Percentiles rank a stretch among this genome's conserved stretches.
Conservation (phyloP, 2,329 filamentous ascomycete species). For the Pezizomycotina sp. region DNA sequence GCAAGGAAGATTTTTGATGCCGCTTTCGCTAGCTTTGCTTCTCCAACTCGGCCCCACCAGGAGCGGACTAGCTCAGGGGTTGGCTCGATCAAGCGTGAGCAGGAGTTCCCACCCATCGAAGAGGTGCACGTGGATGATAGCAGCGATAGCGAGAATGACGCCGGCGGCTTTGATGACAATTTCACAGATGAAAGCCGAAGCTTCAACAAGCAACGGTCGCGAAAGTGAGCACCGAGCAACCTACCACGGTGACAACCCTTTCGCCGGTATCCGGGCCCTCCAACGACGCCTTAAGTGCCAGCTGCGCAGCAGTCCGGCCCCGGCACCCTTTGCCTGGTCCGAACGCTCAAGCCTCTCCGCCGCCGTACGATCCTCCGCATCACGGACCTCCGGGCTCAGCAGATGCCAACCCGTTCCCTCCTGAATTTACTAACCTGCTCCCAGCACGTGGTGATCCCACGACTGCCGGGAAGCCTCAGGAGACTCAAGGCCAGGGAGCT, state of each 20-base stretch:
- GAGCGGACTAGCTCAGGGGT: constrained; percentile 35
- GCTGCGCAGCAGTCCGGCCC: constrained; percentile 26
- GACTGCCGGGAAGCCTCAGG: constrained; percentile 22
- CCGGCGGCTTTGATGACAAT: constrained; percentile 82
- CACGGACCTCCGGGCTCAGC: constrained; percentile 19
- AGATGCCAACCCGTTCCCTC: constrained; percentile 35
- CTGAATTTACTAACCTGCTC: constrained; percentile 40
- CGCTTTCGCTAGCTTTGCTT: constrained; percentile 60
- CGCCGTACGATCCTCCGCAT: constrained; percentile 36
- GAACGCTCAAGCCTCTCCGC: constrained; percentile 42
- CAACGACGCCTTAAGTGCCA: constrained; percentile 25
- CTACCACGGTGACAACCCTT: constrained; percentile 26
- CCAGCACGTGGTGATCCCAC: constrained; percentile 40
- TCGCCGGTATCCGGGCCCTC: constrained; percentile 29
- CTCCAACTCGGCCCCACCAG: constrained; percentile 35
- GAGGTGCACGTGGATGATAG: constrained; percentile 68
- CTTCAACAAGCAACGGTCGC: constrained; percentile 28
- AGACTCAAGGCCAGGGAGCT: constrained; percentile 14
- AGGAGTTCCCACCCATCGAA: constrained; percentile 87
- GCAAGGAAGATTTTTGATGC: constrained; percentile 72
- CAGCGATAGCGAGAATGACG: constrained; percentile 63
- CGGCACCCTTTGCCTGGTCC: constrained; percentile 34
- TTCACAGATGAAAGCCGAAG: constrained; percentile 49
- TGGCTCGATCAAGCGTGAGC: constrained; percentile 41
- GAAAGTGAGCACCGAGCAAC: constrained; percentile 29